Conservation (phyloP, 2,329 filamentous ascomycete genomes). For the Penicillium paneum region DNA sequence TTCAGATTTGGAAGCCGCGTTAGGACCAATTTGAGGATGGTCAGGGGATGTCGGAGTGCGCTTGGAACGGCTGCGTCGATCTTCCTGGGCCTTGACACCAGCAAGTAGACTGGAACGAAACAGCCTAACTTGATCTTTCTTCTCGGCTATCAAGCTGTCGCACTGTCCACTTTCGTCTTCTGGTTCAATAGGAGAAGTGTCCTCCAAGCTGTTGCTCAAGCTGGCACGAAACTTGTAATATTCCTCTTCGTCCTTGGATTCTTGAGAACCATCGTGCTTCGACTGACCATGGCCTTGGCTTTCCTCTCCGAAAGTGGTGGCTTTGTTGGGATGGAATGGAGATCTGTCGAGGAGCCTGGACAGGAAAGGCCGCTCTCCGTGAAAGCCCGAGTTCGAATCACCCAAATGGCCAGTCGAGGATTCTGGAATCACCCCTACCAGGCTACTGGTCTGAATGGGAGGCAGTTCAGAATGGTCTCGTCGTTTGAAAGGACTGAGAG, state of each 20-base stretch:
- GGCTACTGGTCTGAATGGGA: not conserved
- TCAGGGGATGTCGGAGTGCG: not conserved
- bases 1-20: not conserved
- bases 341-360: not conserved
- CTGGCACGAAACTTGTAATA: not conserved
- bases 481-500: not conserved
- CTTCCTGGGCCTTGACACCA: not conserved
- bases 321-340: not conserved
- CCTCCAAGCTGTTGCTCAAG: not conserved
- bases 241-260: not conserved
- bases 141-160: not conserved
- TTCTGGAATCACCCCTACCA: not conserved
- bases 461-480: not conserved
- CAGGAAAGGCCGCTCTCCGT: not conserved
- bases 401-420: not conserved
- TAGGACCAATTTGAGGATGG: not conserved
- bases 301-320: not conserved
- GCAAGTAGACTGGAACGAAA: constrained; percentile 1
- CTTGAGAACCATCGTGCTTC: not conserved
- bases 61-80: not conserved
- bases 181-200: not conserved
- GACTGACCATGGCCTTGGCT: not conserved
- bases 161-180: not conserved
- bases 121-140: not conserved
- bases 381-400: not conserved